Evolutionary conservation across 1,284 basidiomycete genomes (phyloP), one percentile per base, ranked within the genome.

Genomic region (Anthracocystis panici-leucophaei): DNA sequence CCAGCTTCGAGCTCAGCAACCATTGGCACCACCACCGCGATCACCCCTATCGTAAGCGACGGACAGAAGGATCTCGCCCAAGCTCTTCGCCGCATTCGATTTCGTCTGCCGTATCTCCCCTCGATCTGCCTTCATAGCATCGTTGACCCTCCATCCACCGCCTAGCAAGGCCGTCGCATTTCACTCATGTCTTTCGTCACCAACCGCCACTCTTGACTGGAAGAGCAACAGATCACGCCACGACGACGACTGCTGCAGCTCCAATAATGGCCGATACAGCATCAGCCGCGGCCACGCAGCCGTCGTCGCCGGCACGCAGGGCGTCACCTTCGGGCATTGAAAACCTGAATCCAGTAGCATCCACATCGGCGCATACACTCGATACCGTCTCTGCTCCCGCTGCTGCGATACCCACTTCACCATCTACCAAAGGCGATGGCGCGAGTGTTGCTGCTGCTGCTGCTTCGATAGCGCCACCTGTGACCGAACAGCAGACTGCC

Each of bases 281-380:
- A 48, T 41, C 56, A 29, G 52, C 66, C 6, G 21, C 57, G 33
- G 57, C 57, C 18, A 8, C 52, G 48, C 52, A 50, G 53, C 57
- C 56, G 20, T 67, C 56, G 27, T 67, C 65, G 57, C 57, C 61
- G 8, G 54, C 62, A 44, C 71, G 57, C 53, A 65, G 72, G 51
- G 31, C 66, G 6, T 66, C 66, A 11, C 63, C 66, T 7, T 64
- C 66, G 9, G 72, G 72, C 44, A 70, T 66, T 46, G 73, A 77
- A 61, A 74, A 74, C 35, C 66, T 50, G 16, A 45, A 78, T 25
- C 71, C 76, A 18, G 40, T 78, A 11, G 77, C 77, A 21, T 75
- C 77, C 45, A 79, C 74, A 23, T 79, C 77, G 35, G 77, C 74
- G 12, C 58, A 77, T 35, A 78, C 77, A 11, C 65, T 78, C 35